phyloP scores from a whole-genome alignment of 2,329 filamentous ascomycete genomes.

The Cladophialophora immunda region DNA sequence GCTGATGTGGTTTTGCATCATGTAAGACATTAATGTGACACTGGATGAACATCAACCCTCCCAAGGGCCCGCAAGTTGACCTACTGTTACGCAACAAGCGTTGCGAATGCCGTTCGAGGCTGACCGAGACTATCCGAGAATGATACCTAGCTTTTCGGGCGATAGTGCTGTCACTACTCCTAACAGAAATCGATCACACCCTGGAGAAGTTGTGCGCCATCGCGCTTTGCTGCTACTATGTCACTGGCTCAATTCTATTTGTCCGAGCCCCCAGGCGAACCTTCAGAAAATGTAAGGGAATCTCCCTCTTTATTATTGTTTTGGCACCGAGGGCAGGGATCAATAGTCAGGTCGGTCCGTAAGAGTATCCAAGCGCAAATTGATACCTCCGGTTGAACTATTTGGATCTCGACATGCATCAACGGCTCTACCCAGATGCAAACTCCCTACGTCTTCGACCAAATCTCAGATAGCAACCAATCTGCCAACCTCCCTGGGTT shows the following conservation, averaged over 20 bases:
- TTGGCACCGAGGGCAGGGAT: too few species aligned
- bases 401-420: too few species aligned
- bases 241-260: background rate
- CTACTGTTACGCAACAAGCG: background rate
- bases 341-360: too few species aligned
- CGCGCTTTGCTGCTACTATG: too few species aligned
- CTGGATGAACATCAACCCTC: background rate
- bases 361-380: too few species aligned
- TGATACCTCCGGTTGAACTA: too few species aligned
- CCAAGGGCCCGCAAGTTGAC: background rate
- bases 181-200: background rate
- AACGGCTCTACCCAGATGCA: too few species aligned
- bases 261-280: background rate
- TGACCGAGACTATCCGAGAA: background rate
- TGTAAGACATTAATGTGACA: background rate
- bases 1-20: background rate
- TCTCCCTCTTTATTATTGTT: too few species aligned
- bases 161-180: background rate
- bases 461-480: too few species aligned
- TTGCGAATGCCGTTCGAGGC: background rate
- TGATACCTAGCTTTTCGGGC: background rate
- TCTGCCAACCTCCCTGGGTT: too few species aligned
- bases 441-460: too few species aligned
- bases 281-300: background rate
- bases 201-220: background rate